Conservation (phyloP, 106 monocot genomes). For the Phalaenopsis equestris region DNA sequence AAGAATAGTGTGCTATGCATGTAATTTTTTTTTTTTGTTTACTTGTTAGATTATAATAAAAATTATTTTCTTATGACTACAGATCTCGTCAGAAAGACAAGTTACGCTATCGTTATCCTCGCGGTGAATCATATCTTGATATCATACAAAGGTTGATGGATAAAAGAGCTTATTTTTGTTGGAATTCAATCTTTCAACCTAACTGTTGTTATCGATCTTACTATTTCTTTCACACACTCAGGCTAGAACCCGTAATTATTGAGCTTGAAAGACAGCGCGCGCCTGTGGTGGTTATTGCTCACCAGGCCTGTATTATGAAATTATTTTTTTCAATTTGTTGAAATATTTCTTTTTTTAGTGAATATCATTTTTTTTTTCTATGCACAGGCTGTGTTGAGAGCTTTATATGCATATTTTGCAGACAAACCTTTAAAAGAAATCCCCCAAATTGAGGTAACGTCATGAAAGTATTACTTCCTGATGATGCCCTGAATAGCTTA, state of each 20-base stretch:
- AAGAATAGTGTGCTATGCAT: too few relatives aligned
- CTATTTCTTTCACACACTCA: conserved; percentile 16
- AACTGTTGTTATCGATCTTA: neutral
- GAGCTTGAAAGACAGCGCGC: conserved; percentile 88
- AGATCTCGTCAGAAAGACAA: conserved; percentile 84
- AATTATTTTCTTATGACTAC: neutral
- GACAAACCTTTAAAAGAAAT: conserved; percentile 12
- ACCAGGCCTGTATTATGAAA: conserved; percentile 38
- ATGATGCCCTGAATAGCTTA: too few relatives aligned
- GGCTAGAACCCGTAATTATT: conserved; percentile 90
- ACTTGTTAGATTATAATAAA: neutral
- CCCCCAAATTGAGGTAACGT: neutral
- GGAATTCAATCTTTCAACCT: neutral
- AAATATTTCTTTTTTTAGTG: neutral
- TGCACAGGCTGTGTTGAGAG: conserved; percentile 5
- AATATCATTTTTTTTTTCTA: neutral
- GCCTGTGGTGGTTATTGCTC: conserved; percentile 83
- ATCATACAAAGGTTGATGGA: conserved; percentile 76
- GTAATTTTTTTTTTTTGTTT: neutral
- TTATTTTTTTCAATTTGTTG: neutral
- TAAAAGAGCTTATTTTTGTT: neutral
- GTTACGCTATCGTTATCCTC: conserved; percentile 82
- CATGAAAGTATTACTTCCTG: too few relatives aligned
- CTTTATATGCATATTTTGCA: conserved; percentile 10
- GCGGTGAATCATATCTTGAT: conserved; percentile 96